Evolutionary conservation across 305 asterid genomes (phyloP).

Genomic region (Fraxinus floribunda): DNA sequence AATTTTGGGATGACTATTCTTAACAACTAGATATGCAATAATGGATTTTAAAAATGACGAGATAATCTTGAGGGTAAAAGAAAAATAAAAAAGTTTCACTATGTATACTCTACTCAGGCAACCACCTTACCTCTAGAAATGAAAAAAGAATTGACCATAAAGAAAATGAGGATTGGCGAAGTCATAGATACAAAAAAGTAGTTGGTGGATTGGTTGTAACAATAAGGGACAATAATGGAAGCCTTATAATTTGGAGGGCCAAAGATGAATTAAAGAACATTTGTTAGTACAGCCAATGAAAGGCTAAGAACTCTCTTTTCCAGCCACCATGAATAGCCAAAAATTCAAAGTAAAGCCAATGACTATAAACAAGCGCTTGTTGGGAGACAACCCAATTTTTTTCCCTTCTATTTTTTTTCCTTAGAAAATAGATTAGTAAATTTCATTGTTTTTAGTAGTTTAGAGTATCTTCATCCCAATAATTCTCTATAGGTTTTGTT

Average conservation of each 20-base stretch:
- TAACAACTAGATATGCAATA: not conserved
- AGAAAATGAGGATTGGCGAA: not conserved
- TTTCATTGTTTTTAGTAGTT: not conserved
- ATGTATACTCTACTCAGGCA: not conserved
- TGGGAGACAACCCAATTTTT: not conserved
- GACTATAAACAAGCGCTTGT: not conserved
- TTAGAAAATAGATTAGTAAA: not conserved
- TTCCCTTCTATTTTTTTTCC: not conserved
- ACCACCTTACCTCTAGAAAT: not conserved
- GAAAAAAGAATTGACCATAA: not conserved
- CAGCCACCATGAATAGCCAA: not conserved
- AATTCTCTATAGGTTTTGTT: not conserved
- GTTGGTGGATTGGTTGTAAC: not conserved
- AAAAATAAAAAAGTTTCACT: not conserved
- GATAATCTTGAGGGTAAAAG: not conserved
- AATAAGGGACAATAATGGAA: not conserved
- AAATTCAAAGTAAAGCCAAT: not conserved
- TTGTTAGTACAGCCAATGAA: not conserved
- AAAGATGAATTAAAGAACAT: not conserved
- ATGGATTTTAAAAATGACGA: not conserved
- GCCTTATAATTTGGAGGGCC: not conserved
- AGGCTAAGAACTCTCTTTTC: not conserved
- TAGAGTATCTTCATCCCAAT: not conserved
- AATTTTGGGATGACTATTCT: not conserved
- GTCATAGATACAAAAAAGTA: not conserved